Conservation (phyloP, 1,284 basidiomycete genomes). For the Chondrostereum purpureum region DNA sequence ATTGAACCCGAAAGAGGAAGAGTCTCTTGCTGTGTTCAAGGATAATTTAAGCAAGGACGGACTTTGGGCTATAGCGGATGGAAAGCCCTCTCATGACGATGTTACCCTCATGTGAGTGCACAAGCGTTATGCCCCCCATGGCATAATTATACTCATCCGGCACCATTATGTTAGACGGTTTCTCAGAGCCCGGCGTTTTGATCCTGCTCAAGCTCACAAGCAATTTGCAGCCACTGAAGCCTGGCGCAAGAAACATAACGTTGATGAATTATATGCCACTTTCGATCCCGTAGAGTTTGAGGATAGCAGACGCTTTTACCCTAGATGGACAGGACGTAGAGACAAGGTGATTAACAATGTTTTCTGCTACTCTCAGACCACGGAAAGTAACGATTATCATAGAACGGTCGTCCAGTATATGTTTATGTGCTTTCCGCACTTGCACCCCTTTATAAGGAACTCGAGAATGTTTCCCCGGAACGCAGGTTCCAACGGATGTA, state of each 20-base stretch:
- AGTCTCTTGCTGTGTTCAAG: neutral
- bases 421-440: constrained; percentile 64
- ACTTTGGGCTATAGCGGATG: neutral
- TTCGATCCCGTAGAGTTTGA: constrained; percentile 59
- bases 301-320: constrained; percentile 56
- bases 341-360: constrained; percentile 47
- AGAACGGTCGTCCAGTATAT: constrained; percentile 67
- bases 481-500: constrained; percentile 68
- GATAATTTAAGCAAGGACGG: neutral
- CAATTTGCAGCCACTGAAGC: constrained; percentile 60
- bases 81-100: constrained; percentile 1
- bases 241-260: constrained; percentile 58
- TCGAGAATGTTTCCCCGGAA: constrained; percentile 44
- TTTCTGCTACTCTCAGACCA: constrained; percentile 6
- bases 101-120: neutral
- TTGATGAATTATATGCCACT: constrained; percentile 53
- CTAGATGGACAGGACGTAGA: constrained; percentile 71
- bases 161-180: constrained; percentile 51
- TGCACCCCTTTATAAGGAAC: constrained; percentile 48
- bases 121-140: neutral
- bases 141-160: neutral
- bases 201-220: constrained; percentile 54
- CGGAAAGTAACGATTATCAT: constrained; percentile 1
- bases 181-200: constrained; percentile 63
- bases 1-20: neutral